phyloP scores from a whole-genome alignment of 768 basidiomycete genomes.

The Pleurotus djamor region DNA sequence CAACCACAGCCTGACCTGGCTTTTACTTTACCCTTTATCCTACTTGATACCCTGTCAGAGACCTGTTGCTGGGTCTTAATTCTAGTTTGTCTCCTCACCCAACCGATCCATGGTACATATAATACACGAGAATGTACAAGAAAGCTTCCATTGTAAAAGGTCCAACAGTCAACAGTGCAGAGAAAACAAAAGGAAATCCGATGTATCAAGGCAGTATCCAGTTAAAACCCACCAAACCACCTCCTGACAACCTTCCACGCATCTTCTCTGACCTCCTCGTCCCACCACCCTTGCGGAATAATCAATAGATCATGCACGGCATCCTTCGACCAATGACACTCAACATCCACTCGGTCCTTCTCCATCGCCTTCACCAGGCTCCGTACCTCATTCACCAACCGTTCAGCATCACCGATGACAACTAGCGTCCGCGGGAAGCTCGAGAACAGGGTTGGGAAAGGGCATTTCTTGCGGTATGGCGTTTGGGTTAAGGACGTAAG shows the following conservation, averaged over 20 bases:
- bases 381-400: constrained; percentile 45
- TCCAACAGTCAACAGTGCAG: background rate
- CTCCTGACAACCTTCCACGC: constrained; percentile 33
- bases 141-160: background rate
- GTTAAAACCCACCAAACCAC: constrained; percentile 21
- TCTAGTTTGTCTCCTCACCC: too few species aligned
- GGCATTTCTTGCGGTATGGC: constrained; percentile 9
- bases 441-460: constrained; percentile 39
- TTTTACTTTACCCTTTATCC: too few species aligned
- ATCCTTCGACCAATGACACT: constrained; percentile 30
- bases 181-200: background rate
- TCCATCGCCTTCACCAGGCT: constrained; percentile 37
- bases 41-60: too few species aligned
- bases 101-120: too few species aligned
- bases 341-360: constrained; percentile 33
- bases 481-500: constrained; percentile 14
- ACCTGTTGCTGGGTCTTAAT: too few species aligned
- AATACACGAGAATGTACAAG: too few species aligned
- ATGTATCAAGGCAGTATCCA: background rate
- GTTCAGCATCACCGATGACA: constrained; percentile 49
- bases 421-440: constrained; percentile 43
- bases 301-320: constrained; percentile 45
- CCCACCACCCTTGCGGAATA: constrained; percentile 43
- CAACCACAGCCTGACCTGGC: too few species aligned
- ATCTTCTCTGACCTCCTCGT: constrained; percentile 29